Percentiles rank a stretch among this genome's conserved stretches.
Evolutionary conservation across 2,329 filamentous ascomycete genomes (phyloP).

Genomic region (Phialocephala subalpina): DNA sequence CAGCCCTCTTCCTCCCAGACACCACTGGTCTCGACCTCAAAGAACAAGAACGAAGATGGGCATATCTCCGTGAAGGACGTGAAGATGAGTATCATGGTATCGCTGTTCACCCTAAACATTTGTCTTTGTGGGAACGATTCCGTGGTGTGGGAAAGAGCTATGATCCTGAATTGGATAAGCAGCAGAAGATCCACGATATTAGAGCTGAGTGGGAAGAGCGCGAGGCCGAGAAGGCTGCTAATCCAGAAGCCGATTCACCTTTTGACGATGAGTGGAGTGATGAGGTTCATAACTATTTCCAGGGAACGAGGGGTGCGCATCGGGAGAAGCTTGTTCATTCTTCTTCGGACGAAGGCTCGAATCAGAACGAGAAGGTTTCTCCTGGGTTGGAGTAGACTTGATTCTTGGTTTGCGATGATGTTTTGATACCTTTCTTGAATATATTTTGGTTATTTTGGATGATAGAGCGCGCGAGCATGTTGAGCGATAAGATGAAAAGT

Average conservation of each 20-base stretch:
- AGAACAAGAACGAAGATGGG: conserved; percentile 95
- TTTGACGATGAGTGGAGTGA: conserved; percentile 38
- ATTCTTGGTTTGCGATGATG: neutral
- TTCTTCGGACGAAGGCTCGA: neutral
- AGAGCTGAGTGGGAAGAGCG: conserved; percentile 66
- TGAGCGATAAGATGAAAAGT: neutral
- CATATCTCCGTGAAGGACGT: conserved; percentile 81
- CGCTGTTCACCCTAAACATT: conserved; percentile 87
- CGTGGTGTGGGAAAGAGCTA: conserved; percentile 83
- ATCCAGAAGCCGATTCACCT: conserved; percentile 27
- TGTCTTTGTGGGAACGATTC: conserved; percentile 87
- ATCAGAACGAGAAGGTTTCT: neutral
- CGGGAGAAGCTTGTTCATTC: neutral
- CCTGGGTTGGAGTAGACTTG: neutral
- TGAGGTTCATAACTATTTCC: conserved; percentile 39
- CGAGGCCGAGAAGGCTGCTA: conserved; percentile 51
- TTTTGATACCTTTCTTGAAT: neutral
- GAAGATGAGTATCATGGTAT: conserved; percentile 90
- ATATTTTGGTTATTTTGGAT: neutral
- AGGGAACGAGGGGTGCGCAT: conserved; percentile 6
- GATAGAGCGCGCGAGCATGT: neutral
- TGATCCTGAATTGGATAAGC: conserved; percentile 82
- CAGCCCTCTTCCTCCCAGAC: conserved; percentile 89
- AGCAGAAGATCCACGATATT: conserved; percentile 87
- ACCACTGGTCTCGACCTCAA: conserved; percentile 96